These are phyloP conservation scores for Hirschfeldia incana DNA, from an alignment of 345 rosid genomes.

Conservation along the genomic window DNA sequence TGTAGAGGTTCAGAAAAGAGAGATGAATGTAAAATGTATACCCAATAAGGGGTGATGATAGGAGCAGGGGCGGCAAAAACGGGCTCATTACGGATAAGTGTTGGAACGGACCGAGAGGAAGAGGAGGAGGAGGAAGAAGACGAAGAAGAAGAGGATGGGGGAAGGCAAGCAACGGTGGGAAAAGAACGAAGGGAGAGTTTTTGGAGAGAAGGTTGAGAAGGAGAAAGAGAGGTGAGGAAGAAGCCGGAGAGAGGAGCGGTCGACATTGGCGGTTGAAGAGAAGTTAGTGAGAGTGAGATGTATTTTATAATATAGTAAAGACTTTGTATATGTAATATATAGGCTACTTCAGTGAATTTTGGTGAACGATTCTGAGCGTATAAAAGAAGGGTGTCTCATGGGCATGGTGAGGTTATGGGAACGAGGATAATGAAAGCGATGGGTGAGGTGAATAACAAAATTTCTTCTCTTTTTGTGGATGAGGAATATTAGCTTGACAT, in stretches of 20 bases:
- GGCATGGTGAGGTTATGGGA: slow-evolving; percentile 2
- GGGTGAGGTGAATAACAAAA: slow-evolving; percentile 46
- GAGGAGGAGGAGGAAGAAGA: slow-evolving; percentile 18
- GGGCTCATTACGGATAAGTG: slow-evolving; percentile 73
- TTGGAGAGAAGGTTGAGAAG: slow-evolving; percentile 46
- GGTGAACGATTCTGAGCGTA: slow-evolving; percentile 24
- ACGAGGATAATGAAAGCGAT: slow-evolving; percentile 67
- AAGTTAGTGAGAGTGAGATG: slow-evolving; percentile 13
- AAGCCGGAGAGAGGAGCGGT: slow-evolving; percentile 68
- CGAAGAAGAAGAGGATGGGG: slow-evolving; percentile 23
- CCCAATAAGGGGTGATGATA: slow-evolving; percentile 56
- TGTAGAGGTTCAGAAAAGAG: slow-evolving; percentile 21
- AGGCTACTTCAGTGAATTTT: slow-evolving; percentile 18
- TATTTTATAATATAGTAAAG: slow-evolving; percentile 11
- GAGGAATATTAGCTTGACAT: slow-evolving; percentile 35
- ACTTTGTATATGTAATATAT: background rate
- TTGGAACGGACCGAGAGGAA: slow-evolving; percentile 48
- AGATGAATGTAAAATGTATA: slow-evolving; percentile 24
- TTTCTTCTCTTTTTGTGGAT: slow-evolving; percentile 55
- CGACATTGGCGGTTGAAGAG: slow-evolving; percentile 50
- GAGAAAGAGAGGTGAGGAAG: slow-evolving; percentile 54
- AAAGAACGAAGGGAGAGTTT: slow-evolving; percentile 45
- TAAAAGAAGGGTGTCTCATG: slow-evolving; percentile 25
- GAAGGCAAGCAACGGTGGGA: slow-evolving; percentile 47
- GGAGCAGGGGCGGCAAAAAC: slow-evolving; percentile 78